These are phyloP conservation scores for Teunomyces aglyptinius DNA, from an alignment of 805 yeast species.

Conservation along the genomic window DNA sequence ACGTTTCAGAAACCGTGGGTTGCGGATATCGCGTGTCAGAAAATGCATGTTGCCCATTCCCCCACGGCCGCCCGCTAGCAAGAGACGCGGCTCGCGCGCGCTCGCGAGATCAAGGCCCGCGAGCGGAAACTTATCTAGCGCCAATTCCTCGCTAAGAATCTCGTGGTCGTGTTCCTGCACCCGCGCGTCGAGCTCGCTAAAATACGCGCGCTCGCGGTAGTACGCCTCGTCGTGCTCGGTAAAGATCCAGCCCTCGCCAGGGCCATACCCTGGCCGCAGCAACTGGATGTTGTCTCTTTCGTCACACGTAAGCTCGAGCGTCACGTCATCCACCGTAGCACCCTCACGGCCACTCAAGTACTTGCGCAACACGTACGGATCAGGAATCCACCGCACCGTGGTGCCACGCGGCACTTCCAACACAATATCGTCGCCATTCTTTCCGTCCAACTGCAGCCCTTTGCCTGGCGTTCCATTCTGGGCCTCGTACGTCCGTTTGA, in stretches of 20 bases:
- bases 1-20: conserved; percentile 81
- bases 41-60: conserved; percentile 98
- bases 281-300: conserved; percentile 49
- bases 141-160: conserved; percentile 54
- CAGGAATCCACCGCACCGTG: conserved; percentile 78
- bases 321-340: conserved; percentile 18
- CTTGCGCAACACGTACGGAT: conserved; percentile 50
- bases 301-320: conserved; percentile 33
- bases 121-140: conserved; percentile 70
- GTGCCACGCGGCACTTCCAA: conserved; percentile 94
- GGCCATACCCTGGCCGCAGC: conserved; percentile 55
- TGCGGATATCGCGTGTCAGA: conserved; percentile 75
- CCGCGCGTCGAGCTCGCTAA: conserved; percentile 57
- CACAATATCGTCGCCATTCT: conserved; percentile 72
- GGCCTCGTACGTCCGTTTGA: conserved; percentile 69
- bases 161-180: conserved; percentile 66
- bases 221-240: conserved; percentile 73
- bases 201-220: conserved; percentile 65
- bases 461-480: conserved; percentile 70
- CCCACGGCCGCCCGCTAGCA: conserved; percentile 85
- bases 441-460: conserved; percentile 81
- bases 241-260: conserved; percentile 89
- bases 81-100: conserved; percentile 53
- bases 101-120: conserved; percentile 72
- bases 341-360: conserved; percentile 16